Percentiles rank a stretch among this genome's conserved stretches.
phyloP scores from a whole-genome alignment of 1,284 basidiomycete genomes.

The Irpex sp. region DNA sequence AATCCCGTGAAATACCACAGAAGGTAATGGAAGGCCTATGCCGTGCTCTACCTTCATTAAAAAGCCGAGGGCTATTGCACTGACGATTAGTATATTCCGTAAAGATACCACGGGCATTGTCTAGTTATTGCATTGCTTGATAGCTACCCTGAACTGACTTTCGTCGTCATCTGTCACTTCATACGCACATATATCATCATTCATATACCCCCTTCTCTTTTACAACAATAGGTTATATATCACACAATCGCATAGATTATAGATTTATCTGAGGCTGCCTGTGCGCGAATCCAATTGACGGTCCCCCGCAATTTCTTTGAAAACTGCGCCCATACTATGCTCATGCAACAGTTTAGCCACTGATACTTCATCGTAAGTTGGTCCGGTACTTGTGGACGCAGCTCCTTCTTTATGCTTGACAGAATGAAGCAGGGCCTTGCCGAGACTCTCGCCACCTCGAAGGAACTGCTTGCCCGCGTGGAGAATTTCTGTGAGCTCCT shows the following conservation, averaged over 20 bases:
- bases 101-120: neutral
- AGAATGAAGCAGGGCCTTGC: neutral
- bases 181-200: neutral
- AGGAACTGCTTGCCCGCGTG: slow-evolving; percentile 5
- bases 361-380: neutral
- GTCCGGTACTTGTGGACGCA: neutral
- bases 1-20: slow-evolving; percentile 4
- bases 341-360: slow-evolving; percentile 12
- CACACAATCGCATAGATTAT: neutral
- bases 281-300: neutral
- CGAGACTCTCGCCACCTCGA: neutral
- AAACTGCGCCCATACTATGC: slow-evolving; percentile 17
- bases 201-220: neutral
- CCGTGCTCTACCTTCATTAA: neutral
- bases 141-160: neutral
- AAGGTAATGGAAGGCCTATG: neutral
- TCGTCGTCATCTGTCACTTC: neutral
- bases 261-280: neutral
- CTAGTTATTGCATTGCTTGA: neutral
- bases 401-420: slow-evolving; percentile 3
- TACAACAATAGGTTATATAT: neutral
- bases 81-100: neutral
- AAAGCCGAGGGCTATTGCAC: neutral
- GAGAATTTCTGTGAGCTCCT: slow-evolving; percentile 3
- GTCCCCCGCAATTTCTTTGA: slow-evolving; percentile 15